Evolutionary conservation across 129 eudicot genomes (phyloP).

Genomic region (Lactuca sativa): DNA sequence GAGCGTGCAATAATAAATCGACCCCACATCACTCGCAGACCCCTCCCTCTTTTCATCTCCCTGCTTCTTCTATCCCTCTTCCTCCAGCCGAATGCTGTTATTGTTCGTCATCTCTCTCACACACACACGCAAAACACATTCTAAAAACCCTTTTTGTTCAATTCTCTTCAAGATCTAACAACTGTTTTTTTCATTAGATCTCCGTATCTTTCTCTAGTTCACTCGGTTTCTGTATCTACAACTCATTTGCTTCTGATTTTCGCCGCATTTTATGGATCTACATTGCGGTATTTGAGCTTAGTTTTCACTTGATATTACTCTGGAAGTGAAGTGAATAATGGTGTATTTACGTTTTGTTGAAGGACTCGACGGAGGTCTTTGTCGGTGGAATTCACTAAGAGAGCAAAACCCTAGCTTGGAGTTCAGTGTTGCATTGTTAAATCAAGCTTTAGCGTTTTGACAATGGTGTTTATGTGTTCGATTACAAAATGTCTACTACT

Average conservation of each 20-base stretch:
- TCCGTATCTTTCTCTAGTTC: conserved; percentile 19
- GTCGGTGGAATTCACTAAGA: conserved; percentile 36
- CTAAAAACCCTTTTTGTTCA: not conserved
- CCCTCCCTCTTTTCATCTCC: conserved; percentile 26
- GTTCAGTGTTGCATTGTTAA: conserved; percentile 19
- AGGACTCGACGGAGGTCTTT: conserved; percentile 30
- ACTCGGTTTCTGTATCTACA: conserved; percentile 19
- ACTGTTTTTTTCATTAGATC: conserved; percentile 30
- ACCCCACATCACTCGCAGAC: conserved; percentile 38
- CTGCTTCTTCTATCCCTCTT: conserved; percentile 27
- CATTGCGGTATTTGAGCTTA: conserved; percentile 52
- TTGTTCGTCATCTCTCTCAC: conserved; percentile 34
- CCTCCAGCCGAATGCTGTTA: conserved; percentile 19
- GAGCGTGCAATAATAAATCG: conserved; percentile 34
- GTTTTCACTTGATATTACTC: conserved; percentile 24
- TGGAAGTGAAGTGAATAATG: conserved; percentile 13
- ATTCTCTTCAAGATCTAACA: conserved; percentile 23
- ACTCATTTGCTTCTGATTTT: conserved; percentile 17
- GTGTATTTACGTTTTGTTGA: conserved; percentile 16
- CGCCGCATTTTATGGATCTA: conserved; percentile 60
- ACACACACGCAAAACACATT: conserved; percentile 21
- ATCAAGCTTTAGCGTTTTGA: conserved; percentile 32
- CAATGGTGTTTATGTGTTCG: conserved; percentile 47
- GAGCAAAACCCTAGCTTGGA: conserved; percentile 54
- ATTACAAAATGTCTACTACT: conserved; percentile 40